Conservation (phyloP, 345 rosid genomes). For the Gossypium anomalum region DNA sequence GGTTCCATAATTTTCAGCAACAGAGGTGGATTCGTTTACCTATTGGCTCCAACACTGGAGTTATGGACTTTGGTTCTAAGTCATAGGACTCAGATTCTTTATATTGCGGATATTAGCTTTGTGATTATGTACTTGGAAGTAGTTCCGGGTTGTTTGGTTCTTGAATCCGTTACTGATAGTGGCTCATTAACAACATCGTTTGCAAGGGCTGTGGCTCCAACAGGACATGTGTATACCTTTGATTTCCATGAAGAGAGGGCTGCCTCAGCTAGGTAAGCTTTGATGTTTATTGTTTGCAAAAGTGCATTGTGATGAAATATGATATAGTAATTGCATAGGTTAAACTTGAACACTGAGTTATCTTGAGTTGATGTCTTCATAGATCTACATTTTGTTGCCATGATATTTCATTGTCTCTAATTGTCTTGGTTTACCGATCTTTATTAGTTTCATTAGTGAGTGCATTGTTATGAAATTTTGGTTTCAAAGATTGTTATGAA, state of each 20-base stretch:
- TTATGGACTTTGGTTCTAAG: slow-evolving; percentile 87
- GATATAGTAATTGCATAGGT: not conserved
- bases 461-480: too few relatives aligned
- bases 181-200: slow-evolving; percentile 85
- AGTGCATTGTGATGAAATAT: not conserved
- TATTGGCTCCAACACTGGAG: slow-evolving; percentile 81
- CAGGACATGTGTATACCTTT: too few relatives aligned
- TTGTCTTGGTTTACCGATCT: too few relatives aligned
- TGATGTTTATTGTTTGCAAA: not conserved
- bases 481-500: too few relatives aligned
- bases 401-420: too few relatives aligned
- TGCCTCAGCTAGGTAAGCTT: slow-evolving; percentile 63
- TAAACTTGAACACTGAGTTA: too few relatives aligned
- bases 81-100: slow-evolving; percentile 95
- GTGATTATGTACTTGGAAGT: slow-evolving; percentile 73
- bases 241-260: slow-evolving; percentile 94
- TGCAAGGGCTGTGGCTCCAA: slow-evolving; percentile 84
- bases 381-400: too few relatives aligned
- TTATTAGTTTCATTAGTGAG: too few relatives aligned
- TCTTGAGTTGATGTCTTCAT: too few relatives aligned
- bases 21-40: too few relatives aligned
- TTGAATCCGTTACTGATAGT: slow-evolving; percentile 91
- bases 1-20: too few relatives aligned
- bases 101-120: slow-evolving; percentile 84
- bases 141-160: slow-evolving; percentile 83